Evolutionary conservation across 1,139 yeast species (phyloP), one percentile per base, ranked within the genome.

Genomic region (Yamadazyma epiphylla): DNA sequence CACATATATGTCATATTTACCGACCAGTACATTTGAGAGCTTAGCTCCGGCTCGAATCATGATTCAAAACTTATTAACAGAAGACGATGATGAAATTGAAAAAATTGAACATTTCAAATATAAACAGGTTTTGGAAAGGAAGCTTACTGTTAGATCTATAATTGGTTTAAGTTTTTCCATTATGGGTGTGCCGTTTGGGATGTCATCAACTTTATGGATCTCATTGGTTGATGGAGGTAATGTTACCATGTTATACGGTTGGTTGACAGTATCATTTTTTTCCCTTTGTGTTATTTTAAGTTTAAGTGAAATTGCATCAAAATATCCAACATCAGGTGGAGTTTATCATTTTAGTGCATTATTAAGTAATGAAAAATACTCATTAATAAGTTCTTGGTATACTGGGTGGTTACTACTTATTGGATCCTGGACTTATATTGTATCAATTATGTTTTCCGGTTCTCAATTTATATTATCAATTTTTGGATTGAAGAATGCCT

Each of bases 131-230:
- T 59, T 82, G 36, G 78, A 76, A 36, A 66, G 84, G 41, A 77
- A 80, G 38, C 63, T 81, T 36, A 71, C 84, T 1, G 82, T 81
- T 3, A 64, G 77, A 0, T 78, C 87, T 0, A 75, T 82, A 21
- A 74, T 82, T 25, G 91, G 89, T 2, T 57, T 82, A 17, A 88
- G 91, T 1, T 80, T 81, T 49, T 78, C 87, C 2, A 56, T 82
- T 15, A 81, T 82, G 89, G 84, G 85, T 13, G 88, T 84, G 0
- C 89, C 88, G 0, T 70, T 82, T 49, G 88, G 89, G 1, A 65
- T 82, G 45, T 76, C 86, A 4, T 76, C 85, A 1, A 80, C 87
- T 0, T 61, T 82, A 47, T 75, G 81, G 54, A 80, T 80, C 26
- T 78, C 84, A 1, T 58, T 82, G 33, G 65, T 77, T 13, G 83